A percentile compares a stretch with the other conserved stretches of the same genome.
Conservation (phyloP, 2,329 filamentous ascomycete genomes). For the Didymella keratinophila region DNA sequence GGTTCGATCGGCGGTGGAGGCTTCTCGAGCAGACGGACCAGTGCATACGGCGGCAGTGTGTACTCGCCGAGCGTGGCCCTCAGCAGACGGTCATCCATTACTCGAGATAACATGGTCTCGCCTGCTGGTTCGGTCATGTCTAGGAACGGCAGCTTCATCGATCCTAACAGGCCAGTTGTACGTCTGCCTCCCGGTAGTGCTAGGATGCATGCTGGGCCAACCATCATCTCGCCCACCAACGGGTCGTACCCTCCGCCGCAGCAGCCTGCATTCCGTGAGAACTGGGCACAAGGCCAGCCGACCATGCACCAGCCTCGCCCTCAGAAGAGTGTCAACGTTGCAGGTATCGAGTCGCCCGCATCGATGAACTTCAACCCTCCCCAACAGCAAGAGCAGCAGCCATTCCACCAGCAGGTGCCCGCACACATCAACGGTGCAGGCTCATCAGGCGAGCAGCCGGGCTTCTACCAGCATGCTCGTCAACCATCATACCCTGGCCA, state of each 20-base stretch:
- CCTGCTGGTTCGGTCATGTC: constrained; percentile 81
- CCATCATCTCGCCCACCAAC: constrained; percentile 44
- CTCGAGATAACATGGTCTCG: constrained; percentile 76
- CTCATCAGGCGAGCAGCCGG: constrained; percentile 53
- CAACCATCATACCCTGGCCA: constrained; percentile 75
- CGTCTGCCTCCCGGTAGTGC: constrained; percentile 74
- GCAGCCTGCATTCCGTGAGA: constrained; percentile 66
- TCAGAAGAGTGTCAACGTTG: constrained; percentile 91
- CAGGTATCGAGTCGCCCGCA: constrained; percentile 87
- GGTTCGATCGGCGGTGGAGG: constrained; percentile 69
- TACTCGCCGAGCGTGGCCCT: constrained; percentile 89
- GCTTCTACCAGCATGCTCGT: constrained; percentile 68
- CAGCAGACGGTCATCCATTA: constrained; percentile 84
- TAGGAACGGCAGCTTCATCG: constrained; percentile 64
- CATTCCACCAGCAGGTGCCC: constrained; percentile 95
- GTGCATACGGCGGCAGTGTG: constrained; percentile 78
- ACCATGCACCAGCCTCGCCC: constrained; percentile 95
- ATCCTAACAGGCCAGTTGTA: constrained; percentile 75
- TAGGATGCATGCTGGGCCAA: constrained; percentile 43
- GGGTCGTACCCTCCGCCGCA: constrained; percentile 60
- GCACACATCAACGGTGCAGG: constrained; percentile 69
- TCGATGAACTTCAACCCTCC: constrained; percentile 66
- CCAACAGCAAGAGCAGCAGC: constrained; percentile 75
- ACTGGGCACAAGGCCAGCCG: constrained; percentile 63
- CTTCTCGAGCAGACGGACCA: constrained; percentile 79